Evolutionary conservation across 2,329 filamentous ascomycete species (phyloP).

Genomic region (Cladosporium sp.): DNA sequence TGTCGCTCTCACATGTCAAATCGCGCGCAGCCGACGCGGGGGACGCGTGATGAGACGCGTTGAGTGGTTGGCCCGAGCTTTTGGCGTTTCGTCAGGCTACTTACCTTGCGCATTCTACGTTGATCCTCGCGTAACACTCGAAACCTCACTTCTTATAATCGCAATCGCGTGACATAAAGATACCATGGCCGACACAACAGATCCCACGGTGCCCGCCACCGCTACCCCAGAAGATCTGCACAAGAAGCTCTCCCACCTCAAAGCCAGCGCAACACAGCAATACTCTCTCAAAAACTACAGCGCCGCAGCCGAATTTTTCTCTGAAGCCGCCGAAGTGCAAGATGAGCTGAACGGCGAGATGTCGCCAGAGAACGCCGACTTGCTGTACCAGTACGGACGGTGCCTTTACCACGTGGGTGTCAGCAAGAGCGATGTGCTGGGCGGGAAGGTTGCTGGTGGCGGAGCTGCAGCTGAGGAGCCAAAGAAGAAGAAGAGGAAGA

Average conservation of each 20-base stretch:
- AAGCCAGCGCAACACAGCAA: constrained; percentile 72
- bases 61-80: not conserved
- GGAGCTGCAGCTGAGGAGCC: constrained; percentile 36
- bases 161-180: not conserved
- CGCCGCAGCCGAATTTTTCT: constrained; percentile 79
- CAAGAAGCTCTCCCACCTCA: constrained; percentile 55
- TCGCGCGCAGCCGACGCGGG: not conserved
- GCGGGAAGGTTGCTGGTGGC: constrained; percentile 63
- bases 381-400: constrained; percentile 90
- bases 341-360: constrained; percentile 89
- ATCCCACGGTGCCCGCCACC: not conserved
- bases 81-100: not conserved
- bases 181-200: constrained; percentile 1
- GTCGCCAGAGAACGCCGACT: constrained; percentile 81
- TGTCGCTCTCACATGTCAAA: constrained; percentile 5
- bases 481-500: constrained; percentile 45
- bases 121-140: not conserved
- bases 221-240: constrained; percentile 14
- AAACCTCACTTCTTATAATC: not conserved
- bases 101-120: no score
- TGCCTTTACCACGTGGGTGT: constrained; percentile 91
- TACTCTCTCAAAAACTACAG: constrained; percentile 87
- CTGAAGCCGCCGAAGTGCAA: constrained; percentile 82
- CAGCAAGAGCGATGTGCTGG: constrained; percentile 88
- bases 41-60: not conserved